Conservation (phyloP, 2,329 filamentous ascomycete species). For the Penicillium sp. region DNA sequence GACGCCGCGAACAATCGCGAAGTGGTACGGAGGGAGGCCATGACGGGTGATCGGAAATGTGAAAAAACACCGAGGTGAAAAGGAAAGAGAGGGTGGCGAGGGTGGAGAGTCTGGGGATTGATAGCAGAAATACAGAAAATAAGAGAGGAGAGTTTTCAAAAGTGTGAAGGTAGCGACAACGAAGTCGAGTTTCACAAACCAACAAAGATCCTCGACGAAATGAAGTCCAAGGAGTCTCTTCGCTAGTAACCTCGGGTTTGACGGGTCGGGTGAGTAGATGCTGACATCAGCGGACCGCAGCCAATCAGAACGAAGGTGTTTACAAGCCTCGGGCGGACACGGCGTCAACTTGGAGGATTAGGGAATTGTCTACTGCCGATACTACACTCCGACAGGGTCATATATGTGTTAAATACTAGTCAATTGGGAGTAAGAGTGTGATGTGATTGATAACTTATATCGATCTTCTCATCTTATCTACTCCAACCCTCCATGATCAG, state of each 20-base stretch:
- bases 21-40: slow-evolving; percentile 50
- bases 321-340: slow-evolving; percentile 41
- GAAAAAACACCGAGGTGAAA: slow-evolving; percentile 12
- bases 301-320: slow-evolving; percentile 36
- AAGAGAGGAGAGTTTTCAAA: slow-evolving; percentile 3
- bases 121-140: not conserved
- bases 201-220: slow-evolving; percentile 21
- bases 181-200: slow-evolving; percentile 4
- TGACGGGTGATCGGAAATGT: slow-evolving; percentile 27
- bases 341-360: slow-evolving; percentile 18
- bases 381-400: not conserved
- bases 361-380: slow-evolving; percentile 10
- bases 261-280: slow-evolving; percentile 24
- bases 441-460: not conserved
- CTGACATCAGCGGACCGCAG: slow-evolving; percentile 27
- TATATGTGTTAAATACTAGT: not conserved
- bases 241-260: slow-evolving; percentile 38
- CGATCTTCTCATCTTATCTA: not conserved
- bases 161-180: not conserved
- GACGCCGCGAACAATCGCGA: slow-evolving; percentile 45
- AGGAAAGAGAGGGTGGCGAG: not conserved
- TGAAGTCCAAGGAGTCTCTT: slow-evolving; percentile 30
- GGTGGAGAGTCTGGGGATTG: not conserved
- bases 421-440: not conserved
- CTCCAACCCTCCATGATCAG: not conserved